Evolutionary conservation across 208 protist species (phyloP).

Genomic region (Acanthamoeba healyi): DNA sequence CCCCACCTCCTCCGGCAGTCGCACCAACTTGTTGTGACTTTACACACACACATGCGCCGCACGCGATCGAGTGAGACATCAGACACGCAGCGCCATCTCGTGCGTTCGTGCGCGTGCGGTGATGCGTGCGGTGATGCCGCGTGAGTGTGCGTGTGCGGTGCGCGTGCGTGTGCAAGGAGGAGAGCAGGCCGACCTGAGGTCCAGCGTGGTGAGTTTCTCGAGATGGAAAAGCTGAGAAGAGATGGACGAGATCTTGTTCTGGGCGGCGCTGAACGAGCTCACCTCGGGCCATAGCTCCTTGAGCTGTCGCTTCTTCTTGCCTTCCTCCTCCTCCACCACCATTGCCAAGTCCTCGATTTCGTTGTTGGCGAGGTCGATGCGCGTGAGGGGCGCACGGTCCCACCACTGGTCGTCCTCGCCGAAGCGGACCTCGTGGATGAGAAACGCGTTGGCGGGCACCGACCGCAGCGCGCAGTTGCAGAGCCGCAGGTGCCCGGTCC

Average conservation of each 20-base stretch:
- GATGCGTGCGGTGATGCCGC: too few relatives aligned
- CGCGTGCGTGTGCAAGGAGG: too few relatives aligned
- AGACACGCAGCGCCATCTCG: too few relatives aligned
- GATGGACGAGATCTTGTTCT: not conserved
- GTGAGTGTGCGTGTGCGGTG: too few relatives aligned
- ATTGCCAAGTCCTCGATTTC: not conserved
- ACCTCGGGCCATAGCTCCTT: not conserved
- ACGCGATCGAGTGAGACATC: too few relatives aligned
- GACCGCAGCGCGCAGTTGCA: not conserved
- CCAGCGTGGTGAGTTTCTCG: not conserved
- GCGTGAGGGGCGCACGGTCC: not conserved
- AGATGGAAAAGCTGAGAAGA: not conserved
- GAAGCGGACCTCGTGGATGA: not conserved
- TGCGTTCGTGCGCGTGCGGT: too few relatives aligned
- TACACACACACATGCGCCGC: not conserved
- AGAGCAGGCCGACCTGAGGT: too few relatives aligned
- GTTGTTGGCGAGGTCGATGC: not conserved
- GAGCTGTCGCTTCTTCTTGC: not conserved
- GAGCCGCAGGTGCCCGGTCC: not conserved
- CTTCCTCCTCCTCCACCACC: not conserved
- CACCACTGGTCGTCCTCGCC: not conserved
- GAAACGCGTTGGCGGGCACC: not conserved
- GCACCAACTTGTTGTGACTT: conserved; percentile 5
- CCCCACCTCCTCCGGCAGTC: not conserved
- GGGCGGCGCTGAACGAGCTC: not conserved